A percentile compares a stretch with the other conserved stretches of the same genome.
Evolutionary conservation across 768 basidiomycete species (phyloP).

Genomic region (Lanmaoa pseudosensibilis): DNA sequence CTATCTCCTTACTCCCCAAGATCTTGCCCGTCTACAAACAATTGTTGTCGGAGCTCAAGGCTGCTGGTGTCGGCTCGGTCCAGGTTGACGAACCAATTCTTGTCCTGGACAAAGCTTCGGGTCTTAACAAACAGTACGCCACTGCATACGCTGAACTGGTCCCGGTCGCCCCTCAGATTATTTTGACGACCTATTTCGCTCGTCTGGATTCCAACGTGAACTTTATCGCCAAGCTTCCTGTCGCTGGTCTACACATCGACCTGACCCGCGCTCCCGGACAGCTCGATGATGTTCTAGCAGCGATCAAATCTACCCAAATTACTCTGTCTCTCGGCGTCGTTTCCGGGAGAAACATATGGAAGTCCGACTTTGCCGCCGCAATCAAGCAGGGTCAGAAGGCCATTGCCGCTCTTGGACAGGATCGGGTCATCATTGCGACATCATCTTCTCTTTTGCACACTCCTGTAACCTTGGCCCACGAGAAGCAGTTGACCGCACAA

Average conservation of each 20-base stretch:
- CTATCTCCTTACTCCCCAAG: conserved; percentile 85
- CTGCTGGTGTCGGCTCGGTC: conserved; percentile 90
- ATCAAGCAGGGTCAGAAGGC: conserved; percentile 84
- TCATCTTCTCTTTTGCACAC: conserved; percentile 99
- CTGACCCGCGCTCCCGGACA: conserved; percentile 91
- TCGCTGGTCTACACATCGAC: conserved; percentile 95
- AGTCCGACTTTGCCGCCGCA: conserved; percentile 85
- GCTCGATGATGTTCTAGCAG: conserved; percentile 76
- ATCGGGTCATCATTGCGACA: conserved; percentile 90
- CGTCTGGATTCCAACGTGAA: conserved; percentile 91
- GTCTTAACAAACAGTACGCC: conserved; percentile 76
- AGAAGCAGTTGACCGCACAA: conserved; percentile 84
- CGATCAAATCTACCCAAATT: conserved; percentile 79
- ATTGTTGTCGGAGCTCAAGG: conserved; percentile 86
- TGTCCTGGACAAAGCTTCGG: conserved; percentile 81
- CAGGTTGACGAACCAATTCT: conserved; percentile 98
- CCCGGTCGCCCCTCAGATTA: conserved; percentile 84
- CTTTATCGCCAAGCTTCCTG: conserved; percentile 87
- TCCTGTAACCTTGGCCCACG: conserved; percentile 91
- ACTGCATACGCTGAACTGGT: conserved; percentile 79
- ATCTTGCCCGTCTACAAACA: conserved; percentile 91
- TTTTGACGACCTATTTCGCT: conserved; percentile 95
- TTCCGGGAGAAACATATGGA: conserved; percentile 99
- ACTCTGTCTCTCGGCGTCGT: conserved; percentile 92
- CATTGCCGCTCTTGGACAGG: conserved; percentile 75